Conservation (phyloP, 225 moss, liverwort and hornwort genomes). For the Anthoceros angustus region DNA sequence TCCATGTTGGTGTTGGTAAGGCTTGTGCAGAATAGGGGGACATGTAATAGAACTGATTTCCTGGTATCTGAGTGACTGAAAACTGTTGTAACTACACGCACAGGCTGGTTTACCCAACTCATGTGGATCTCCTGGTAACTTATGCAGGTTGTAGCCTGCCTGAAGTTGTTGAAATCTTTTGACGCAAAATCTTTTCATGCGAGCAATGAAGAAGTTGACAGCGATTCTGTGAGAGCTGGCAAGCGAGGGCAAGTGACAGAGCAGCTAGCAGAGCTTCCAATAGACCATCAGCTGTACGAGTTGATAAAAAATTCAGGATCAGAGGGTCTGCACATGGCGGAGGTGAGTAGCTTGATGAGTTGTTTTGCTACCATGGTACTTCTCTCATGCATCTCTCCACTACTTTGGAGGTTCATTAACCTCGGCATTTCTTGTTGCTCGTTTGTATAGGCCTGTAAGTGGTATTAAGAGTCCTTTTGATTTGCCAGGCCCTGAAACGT, state of each 20-base stretch:
- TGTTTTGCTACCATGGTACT: neutral
- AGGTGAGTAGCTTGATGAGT: constrained; percentile 33
- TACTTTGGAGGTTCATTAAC: no score
- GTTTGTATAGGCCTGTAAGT: neutral
- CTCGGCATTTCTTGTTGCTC: neutral
- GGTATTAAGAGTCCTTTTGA: constrained; percentile 12
- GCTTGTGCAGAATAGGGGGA: neutral
- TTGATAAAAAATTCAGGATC: constrained; percentile 57
- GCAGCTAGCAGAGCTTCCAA: constrained; percentile 70
- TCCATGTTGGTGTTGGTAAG: constrained; percentile 4
- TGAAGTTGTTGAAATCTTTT: constrained; percentile 76
- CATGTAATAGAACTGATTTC: constrained; percentile 8
- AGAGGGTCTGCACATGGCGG: constrained; percentile 92
- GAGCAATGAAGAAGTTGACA: constrained; percentile 60
- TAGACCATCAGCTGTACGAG: constrained; percentile 92
- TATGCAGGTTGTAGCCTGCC: constrained; percentile 76
- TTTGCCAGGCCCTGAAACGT: constrained; percentile 61
- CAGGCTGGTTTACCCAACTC: neutral
- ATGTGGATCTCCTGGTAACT: neutral
- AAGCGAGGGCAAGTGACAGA: constrained; percentile 76
- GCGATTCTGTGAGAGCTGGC: constrained; percentile 47
- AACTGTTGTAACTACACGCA: neutral
- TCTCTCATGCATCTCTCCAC: neutral
- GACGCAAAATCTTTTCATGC: constrained; percentile 62
- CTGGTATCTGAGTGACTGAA: no score